These are phyloP conservation scores for Cucurbita maxima DNA, from an alignment of 306 rosid species.

Conservation along the genomic window DNA sequence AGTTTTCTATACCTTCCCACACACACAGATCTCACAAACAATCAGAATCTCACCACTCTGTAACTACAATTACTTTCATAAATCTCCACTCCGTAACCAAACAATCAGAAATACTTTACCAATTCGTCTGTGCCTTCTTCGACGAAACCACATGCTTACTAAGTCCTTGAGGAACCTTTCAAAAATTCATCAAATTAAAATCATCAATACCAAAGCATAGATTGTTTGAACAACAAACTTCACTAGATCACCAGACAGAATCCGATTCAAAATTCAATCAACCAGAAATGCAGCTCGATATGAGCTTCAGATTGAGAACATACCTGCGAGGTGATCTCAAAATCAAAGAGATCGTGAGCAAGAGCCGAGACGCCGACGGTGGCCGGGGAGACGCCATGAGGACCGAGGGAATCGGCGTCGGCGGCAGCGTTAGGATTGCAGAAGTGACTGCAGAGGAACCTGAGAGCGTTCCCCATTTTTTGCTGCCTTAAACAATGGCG, in stretches of 20 bases:
- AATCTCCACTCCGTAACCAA: background rate
- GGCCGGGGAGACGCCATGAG: conserved; percentile 41
- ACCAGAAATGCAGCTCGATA: background rate
- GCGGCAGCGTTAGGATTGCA: conserved; percentile 30
- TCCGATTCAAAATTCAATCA: background rate
- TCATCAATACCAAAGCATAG: background rate
- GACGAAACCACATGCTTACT: conserved; percentile 66
- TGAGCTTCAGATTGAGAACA: background rate
- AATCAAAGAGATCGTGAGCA: conserved; percentile 58
- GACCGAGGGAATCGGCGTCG: conserved; percentile 30
- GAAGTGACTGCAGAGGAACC: conserved; percentile 35
- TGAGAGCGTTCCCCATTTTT: conserved; percentile 50
- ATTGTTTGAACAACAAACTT: background rate
- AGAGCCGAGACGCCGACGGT: conserved; percentile 59
- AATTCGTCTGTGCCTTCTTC: conserved; percentile 79
- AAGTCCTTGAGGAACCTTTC: conserved; percentile 75
- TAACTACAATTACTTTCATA: background rate
- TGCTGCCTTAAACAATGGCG: background rate
- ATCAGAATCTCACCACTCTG: background rate
- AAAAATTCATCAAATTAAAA: background rate
- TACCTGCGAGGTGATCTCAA: conserved; percentile 76
- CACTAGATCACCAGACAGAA: background rate
- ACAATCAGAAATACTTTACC: conserved; percentile 21
- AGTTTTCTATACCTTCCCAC: conserved; percentile 73
- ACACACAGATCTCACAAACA: background rate